Evolutionary conservation across 257 asterid species (phyloP).

Genomic region (Orobanche coerulescens): DNA sequence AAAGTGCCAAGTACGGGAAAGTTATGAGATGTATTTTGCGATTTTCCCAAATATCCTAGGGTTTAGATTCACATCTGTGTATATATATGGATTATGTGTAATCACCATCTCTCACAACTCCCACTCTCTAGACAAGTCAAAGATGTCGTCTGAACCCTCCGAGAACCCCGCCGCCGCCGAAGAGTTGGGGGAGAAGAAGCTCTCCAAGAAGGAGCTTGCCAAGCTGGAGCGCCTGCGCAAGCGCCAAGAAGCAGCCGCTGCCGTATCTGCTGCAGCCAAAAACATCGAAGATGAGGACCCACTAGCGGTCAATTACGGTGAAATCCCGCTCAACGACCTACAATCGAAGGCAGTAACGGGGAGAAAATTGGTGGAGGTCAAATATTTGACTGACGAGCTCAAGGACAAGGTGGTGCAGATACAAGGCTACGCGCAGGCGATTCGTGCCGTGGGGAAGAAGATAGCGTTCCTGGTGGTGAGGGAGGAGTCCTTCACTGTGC

Average conservation of each 20-base stretch:
- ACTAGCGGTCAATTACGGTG: constrained; percentile 60
- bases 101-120: no score
- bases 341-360: constrained; percentile 68
- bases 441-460: constrained; percentile 66
- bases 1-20: no score
- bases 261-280: constrained; percentile 32
- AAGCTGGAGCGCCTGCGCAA: constrained; percentile 62
- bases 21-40: no score
- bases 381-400: constrained; percentile 32
- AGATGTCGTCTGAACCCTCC: constrained; percentile 37
- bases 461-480: constrained; percentile 77
- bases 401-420: constrained; percentile 46
- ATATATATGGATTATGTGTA: no score
- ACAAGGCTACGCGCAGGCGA: constrained; percentile 67
- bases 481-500: constrained; percentile 68
- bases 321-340: constrained; percentile 44
- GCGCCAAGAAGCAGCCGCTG: constrained; percentile 56
- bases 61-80: no score
- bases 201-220: constrained; percentile 72
- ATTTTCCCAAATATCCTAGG: no score
- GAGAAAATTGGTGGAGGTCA: constrained; percentile 59
- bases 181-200: constrained; percentile 33
- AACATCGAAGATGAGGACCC: constrained; percentile 35
- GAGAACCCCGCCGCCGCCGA: constrained; percentile 25
- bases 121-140: no score